Evolutionary conservation across 176 grass and related monocot genomes (phyloP), one percentile per base, ranked within the genome.

Genomic region (Pharus latifolius): DNA sequence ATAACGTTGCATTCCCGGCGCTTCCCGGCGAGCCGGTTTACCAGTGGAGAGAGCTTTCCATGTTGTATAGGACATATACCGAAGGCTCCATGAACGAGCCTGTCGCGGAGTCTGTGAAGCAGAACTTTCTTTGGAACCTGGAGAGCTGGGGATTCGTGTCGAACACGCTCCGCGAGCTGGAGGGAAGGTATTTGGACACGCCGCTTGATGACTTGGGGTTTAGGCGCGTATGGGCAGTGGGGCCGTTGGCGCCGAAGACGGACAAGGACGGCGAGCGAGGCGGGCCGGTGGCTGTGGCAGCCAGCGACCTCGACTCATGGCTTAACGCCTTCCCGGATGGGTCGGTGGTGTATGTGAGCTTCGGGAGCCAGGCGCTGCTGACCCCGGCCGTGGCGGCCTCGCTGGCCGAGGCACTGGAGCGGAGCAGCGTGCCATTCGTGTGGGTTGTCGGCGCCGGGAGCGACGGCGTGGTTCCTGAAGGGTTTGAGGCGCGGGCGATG

Each of bases 261-360:
- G 67, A 43, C 57, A 4, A 27, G 30, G 26, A 50, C 26, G 71
- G 56, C 6, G 26, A 56, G 6, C 72, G 66, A 2, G 72, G 79
- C 1, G 75, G 74, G 11, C 14, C 34, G 51, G 30, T 33, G 28
- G 58, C 56, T 0, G 28, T 48, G 11, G 31, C 64, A 7, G 52
- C 59, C 0, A 13, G 38, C 19, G 60, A 66, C 6, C 29, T 84
- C 44, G n/a, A 14, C 27, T 43, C 80, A 25, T 95, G 87, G 91
- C 68, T 95, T 14, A 80, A 84, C 27, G 27, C 35, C 4, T 95
- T 79, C 73, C 63, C 57, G 16, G 67, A 84, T 3, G 73, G 75
- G 12, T 79, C 80, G 7, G 86, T 84, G 55, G 35, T 90, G 50
- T 90, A 90, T 60, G 67, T 84, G 46, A 65, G 72, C 65, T 95